Evolutionary conservation across 805 yeast genomes (phyloP), one percentile per base, ranked within the genome.

Genomic region (Pichia ethanolica): DNA sequence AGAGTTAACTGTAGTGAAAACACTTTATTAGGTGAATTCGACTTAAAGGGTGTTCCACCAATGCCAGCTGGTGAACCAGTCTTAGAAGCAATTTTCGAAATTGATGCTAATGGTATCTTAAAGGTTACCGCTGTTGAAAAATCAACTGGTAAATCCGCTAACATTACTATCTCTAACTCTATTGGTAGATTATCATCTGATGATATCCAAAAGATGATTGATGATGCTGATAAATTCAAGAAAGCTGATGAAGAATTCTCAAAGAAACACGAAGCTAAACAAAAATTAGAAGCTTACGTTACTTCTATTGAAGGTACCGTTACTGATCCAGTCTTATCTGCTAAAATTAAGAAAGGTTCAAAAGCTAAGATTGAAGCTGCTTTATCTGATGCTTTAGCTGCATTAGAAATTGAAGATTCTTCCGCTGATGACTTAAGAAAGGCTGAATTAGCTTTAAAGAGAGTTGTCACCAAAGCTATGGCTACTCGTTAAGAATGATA

Each of bases 381-480:
- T 77, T 82, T 91, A 69, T 87, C 98, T 65, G 98, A 91, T 68
- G 98, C 98, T 73, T 76, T 91, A 78, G 95, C 96, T 68, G 90
- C 97, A 73, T 86, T 91, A 71, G 96, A 90, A 79, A 78, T 93
- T 60, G 96, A 91, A 80, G 98, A 93, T 64, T 81, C 97, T 56
- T 69, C 95, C 66, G 91, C 97, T 72, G 99, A 93, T 71, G 97
- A 90, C 76, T 83, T 78, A 81, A 88, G 98, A 86, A 93, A 89
- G 86, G 98, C 99, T 70, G 98, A 93, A 83, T 89, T 93, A 73
- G 84, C 89, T 74, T 87, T 93, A 74, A 93, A 93, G 89, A 88
- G 99, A 78, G 97, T 91, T 70, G 97, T 91, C 73, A 91, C 97
- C 82, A 91, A 89, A 82, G 97, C 97, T 74, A 87, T 90, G 89